These are phyloP conservation scores for Raffaelea ambrosiae DNA, from an alignment of 2,329 filamentous ascomycete genomes.

Conservation along the genomic window DNA sequence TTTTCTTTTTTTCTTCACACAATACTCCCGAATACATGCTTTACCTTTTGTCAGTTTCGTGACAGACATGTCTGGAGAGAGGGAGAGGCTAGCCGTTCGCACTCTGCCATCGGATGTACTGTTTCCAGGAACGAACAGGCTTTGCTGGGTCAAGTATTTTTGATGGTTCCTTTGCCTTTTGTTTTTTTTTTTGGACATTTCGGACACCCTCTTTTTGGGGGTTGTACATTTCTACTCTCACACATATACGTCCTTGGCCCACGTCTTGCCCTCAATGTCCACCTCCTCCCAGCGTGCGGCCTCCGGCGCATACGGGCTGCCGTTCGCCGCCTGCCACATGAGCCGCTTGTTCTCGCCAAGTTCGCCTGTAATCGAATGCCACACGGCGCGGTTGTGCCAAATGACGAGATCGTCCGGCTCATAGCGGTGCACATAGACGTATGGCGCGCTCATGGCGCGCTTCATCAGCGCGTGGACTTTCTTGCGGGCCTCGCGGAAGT, in stretches of 20 bases:
- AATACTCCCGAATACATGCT: too few relatives aligned
- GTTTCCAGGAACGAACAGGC: too few relatives aligned
- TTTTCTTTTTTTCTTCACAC: too few relatives aligned
- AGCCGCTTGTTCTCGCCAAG: not conserved
- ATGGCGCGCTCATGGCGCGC: not conserved
- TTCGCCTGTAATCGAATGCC: slow-evolving; percentile 5
- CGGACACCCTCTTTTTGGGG: too few relatives aligned
- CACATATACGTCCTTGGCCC: not conserved
- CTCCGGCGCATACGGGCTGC: not conserved
- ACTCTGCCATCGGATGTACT: too few relatives aligned
- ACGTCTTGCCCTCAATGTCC: not conserved
- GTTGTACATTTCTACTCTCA: not conserved
- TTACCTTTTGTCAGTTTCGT: too few relatives aligned
- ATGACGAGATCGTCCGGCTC: slow-evolving; percentile 3
- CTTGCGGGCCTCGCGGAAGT: slow-evolving; percentile 1
- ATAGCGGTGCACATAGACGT: slow-evolving; percentile 4
- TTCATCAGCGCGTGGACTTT: slow-evolving; percentile 1
- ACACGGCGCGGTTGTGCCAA: slow-evolving; percentile 5
- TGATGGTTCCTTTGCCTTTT: too few relatives aligned
- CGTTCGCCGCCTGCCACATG: slow-evolving; percentile 5
- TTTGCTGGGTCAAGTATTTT: too few relatives aligned
- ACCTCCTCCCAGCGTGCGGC: slow-evolving; percentile 3
- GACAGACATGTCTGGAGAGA: too few relatives aligned
- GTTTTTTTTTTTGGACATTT: too few relatives aligned
- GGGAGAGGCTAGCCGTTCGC: too few relatives aligned